These are phyloP conservation scores for Bremia lactucae DNA, from an alignment of 352 stramenopile species.

Conservation along the genomic window DNA sequence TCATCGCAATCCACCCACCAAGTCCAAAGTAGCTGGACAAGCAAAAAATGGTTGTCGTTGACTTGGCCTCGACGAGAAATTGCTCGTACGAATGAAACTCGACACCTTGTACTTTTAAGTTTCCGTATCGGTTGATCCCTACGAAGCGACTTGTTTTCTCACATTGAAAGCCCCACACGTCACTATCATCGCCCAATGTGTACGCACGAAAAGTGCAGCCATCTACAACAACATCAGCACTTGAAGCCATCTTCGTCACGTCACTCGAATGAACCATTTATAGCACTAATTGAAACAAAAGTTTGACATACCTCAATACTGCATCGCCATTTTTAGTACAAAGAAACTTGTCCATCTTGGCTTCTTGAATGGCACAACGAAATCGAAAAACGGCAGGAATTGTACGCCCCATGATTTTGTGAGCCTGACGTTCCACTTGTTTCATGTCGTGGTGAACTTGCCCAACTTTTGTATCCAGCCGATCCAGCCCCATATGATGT, in stretches of 20 bases:
- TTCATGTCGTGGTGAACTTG: conserved; percentile 60
- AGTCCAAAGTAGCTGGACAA: conserved; percentile 64
- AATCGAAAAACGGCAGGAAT: conserved; percentile 39
- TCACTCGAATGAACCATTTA: too few relatives aligned
- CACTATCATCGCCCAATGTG: conserved; percentile 58
- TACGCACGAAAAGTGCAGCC: conserved; percentile 67
- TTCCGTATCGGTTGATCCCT: conserved; percentile 59
- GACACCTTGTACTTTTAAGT: conserved; percentile 44
- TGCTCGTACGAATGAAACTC: conserved; percentile 72
- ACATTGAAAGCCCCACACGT: conserved; percentile 74
- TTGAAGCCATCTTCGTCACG: conserved; percentile 7
- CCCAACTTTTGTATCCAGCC: conserved; percentile 53
- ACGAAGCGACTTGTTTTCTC: conserved; percentile 56
- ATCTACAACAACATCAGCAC: conserved; percentile 47
- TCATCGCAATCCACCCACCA: conserved; percentile 44
- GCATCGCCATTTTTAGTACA: conserved; percentile 48
- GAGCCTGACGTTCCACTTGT: conserved; percentile 50
- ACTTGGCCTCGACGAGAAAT: conserved; percentile 47
- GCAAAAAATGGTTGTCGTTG: conserved; percentile 46
- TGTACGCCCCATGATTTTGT: conserved; percentile 33
- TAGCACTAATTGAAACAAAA: neutral
- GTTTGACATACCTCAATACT: conserved; percentile 32
- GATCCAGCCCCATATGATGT: conserved; percentile 55
- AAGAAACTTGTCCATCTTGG: conserved; percentile 38
- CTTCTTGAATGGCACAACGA: conserved; percentile 64